phyloP scores from a whole-genome alignment of 2,329 filamentous ascomycete species.

The Cladosporium austrohemisphaericum region DNA sequence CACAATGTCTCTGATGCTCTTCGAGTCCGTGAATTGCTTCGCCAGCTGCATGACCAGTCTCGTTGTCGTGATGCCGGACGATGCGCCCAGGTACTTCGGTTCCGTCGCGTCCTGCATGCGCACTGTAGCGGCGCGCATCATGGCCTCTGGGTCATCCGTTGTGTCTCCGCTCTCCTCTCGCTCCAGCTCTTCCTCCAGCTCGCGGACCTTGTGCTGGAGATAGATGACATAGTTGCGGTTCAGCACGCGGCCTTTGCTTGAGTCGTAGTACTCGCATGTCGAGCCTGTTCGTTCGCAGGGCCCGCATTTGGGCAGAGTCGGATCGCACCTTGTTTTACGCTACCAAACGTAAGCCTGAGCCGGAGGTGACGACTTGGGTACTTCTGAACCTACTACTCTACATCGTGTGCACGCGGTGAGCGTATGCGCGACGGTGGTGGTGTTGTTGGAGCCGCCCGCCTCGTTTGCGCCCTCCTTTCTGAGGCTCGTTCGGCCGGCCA shows the following conservation, averaged over 20 bases:
- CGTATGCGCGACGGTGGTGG: constrained; percentile 62
- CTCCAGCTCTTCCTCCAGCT: constrained; percentile 75
- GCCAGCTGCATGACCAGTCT: constrained; percentile 93
- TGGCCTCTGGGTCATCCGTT: constrained; percentile 70
- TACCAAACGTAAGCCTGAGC: constrained; percentile 37
- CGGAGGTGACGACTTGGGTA: not conserved
- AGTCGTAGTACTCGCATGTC: constrained; percentile 92
- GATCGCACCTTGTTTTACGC: constrained; percentile 96
- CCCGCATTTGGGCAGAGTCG: constrained; percentile 82
- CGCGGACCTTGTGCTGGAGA: constrained; percentile 79
- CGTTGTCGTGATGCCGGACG: constrained; percentile 93
- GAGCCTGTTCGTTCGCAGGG: constrained; percentile 91
- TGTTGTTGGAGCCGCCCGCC: not conserved
- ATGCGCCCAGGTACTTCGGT: constrained; percentile 84
- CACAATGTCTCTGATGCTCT: constrained; percentile 87
- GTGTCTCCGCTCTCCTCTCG: constrained; percentile 74
- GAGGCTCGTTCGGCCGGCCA: constrained; percentile 15
- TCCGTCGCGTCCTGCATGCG: constrained; percentile 82
- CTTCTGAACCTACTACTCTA: constrained; percentile 59
- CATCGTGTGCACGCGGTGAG: constrained; percentile 77
- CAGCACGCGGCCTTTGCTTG: constrained; percentile 78
- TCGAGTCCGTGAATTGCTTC: constrained; percentile 85
- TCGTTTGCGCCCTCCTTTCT: constrained; percentile 16
- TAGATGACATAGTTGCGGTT: constrained; percentile 89
- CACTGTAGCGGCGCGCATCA: constrained; percentile 82